Percentiles rank a stretch among this genome's conserved stretches.
These are phyloP conservation scores for Boehmeria nivea DNA, from an alignment of 306 rosid genomes.

Conservation along the genomic window DNA sequence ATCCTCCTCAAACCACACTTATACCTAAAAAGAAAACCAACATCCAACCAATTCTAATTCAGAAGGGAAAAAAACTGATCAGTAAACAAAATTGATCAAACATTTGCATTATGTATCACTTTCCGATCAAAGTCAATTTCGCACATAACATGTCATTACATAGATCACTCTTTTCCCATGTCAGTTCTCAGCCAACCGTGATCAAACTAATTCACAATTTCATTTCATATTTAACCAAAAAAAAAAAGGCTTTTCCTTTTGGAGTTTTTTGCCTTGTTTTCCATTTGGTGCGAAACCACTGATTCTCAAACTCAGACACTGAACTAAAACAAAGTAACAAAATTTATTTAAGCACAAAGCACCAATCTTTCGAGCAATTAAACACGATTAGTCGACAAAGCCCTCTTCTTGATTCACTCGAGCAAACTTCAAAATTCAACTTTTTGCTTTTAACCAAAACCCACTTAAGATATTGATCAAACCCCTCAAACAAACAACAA, in stretches of 20 bases:
- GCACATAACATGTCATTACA: background rate
- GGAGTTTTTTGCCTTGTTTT: no score
- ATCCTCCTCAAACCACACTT: slow-evolving; percentile 38
- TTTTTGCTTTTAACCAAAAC: no score
- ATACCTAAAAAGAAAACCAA: slow-evolving; percentile 26
- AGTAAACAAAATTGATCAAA: background rate
- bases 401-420: background rate
- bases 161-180: no score
- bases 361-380: background rate
- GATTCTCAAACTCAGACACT: background rate
- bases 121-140: background rate
- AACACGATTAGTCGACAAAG: background rate
- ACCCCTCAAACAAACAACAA: background rate
- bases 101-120: background rate
- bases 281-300: no score
- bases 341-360: background rate
- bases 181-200: no score
- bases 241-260: no score
- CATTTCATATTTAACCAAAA: no score
- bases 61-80: background rate
- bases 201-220: no score
- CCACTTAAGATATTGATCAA: no score
- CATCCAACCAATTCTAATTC: no score
- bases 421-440: background rate
- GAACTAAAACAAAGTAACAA: background rate